Percentiles rank a stretch among this genome's conserved stretches.
Conservation (phyloP, 805 yeast species). For the Maudiozyma serrabonitensis region DNA sequence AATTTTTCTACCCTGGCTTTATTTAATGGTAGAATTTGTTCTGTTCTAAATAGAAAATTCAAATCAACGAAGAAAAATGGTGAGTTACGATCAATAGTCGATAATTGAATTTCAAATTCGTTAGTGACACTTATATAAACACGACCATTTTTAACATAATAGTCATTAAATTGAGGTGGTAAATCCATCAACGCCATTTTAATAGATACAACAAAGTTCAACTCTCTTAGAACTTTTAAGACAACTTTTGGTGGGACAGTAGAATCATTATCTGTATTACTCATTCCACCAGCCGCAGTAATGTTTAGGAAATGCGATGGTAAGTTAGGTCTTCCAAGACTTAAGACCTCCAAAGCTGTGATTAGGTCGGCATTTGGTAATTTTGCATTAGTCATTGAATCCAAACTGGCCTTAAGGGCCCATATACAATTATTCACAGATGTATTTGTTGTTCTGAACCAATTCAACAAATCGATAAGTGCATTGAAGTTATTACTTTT, state of each 20-base stretch:
- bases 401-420: constrained; percentile 52
- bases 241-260: constrained; percentile 45
- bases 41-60: constrained; percentile 41
- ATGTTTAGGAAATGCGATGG: constrained; percentile 52
- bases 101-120: constrained; percentile 69
- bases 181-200: constrained; percentile 62
- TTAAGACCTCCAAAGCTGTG: constrained; percentile 79
- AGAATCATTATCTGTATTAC: background rate
- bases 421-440: constrained; percentile 53
- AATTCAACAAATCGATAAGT: constrained; percentile 77
- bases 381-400: constrained; percentile 74
- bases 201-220: constrained; percentile 64
- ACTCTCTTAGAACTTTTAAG: constrained; percentile 50
- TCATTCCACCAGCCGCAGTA: constrained; percentile 11
- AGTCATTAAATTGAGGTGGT: constrained; percentile 56
- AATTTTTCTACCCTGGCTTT: constrained; percentile 23
- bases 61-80: constrained; percentile 76
- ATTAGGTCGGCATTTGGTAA: constrained; percentile 83
- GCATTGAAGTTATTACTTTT: constrained; percentile 60
- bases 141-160: constrained; percentile 66
- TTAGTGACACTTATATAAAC: constrained; percentile 52
- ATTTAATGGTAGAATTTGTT: constrained; percentile 18
- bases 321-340: constrained; percentile 65
- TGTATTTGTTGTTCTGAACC: constrained; percentile 74
- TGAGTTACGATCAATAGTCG: constrained; percentile 57